Percentiles rank a stretch among this genome's conserved stretches.
Conservation (phyloP, 1,284 basidiomycete genomes). For the Singerocomus rubriflavus region DNA sequence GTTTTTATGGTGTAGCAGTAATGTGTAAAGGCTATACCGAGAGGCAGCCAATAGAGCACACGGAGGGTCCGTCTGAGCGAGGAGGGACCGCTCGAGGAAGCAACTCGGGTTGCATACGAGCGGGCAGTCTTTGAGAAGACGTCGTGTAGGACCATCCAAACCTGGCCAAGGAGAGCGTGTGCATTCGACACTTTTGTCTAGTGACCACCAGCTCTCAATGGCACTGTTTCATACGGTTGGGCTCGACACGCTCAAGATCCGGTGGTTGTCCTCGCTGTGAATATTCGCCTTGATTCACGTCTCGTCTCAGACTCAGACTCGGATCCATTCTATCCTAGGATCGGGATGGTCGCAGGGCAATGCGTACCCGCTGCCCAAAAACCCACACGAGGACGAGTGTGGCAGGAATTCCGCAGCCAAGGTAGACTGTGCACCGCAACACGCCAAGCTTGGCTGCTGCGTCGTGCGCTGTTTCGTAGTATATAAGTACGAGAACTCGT, state of each 20-base stretch:
- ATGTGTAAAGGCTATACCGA: slow-evolving; percentile 46
- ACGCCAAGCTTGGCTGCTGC: slow-evolving; percentile 3
- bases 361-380: not conserved
- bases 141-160: not conserved
- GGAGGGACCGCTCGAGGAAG: not conserved
- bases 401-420: slow-evolving; percentile 10
- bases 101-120: not conserved
- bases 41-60: slow-evolving; percentile 57
- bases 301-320: not conserved
- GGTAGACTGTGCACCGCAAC: slow-evolving; percentile 2
- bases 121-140: not conserved
- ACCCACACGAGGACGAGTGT: not conserved
- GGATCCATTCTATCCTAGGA: not conserved
- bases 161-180: not conserved
- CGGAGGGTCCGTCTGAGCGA: slow-evolving; percentile 25
- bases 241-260: too few relatives aligned
- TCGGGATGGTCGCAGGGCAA: not conserved
- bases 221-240: too few relatives aligned
- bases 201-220: too few relatives aligned
- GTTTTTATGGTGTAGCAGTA: slow-evolving; percentile 53
- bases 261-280: too few relatives aligned
- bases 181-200: too few relatives aligned
- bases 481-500: slow-evolving; percentile 9
- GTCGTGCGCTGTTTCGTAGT: slow-evolving; percentile 1
- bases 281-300: too few relatives aligned